Evolutionary conservation across 352 stramenopile species (phyloP).

Genomic region (Peronospora belbahrii): DNA sequence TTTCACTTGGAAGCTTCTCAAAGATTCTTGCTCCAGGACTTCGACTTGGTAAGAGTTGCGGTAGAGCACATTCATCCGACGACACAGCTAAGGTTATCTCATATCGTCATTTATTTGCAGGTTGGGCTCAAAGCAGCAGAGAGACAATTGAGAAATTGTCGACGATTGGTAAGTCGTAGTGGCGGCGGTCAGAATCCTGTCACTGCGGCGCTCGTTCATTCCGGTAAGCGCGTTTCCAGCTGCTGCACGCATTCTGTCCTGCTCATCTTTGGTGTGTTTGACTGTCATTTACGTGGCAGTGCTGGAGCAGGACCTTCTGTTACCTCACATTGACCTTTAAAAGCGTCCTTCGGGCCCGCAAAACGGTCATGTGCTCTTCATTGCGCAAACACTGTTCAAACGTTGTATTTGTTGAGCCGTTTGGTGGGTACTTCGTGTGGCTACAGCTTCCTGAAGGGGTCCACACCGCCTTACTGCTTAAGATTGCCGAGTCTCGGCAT

Average conservation of each 20-base stretch:
- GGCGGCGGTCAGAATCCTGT: slow-evolving; percentile 88
- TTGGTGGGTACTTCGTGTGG: slow-evolving; percentile 83
- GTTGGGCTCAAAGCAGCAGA: slow-evolving; percentile 54
- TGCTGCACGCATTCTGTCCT: background rate
- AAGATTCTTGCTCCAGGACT: slow-evolving; percentile 91
- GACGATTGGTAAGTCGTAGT: slow-evolving; percentile 73
- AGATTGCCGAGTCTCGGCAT: slow-evolving; percentile 32
- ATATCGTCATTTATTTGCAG: slow-evolving; percentile 11
- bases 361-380: slow-evolving; percentile 38
- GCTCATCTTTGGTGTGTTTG: slow-evolving; percentile 1
- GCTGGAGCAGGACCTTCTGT: slow-evolving; percentile 43
- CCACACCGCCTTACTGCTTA: slow-evolving; percentile 41
- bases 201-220: slow-evolving; percentile 79
- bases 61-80: background rate
- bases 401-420: slow-evolving; percentile 48
- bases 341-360: slow-evolving; percentile 34
- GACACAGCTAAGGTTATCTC: too few species aligned
- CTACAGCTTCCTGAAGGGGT: slow-evolving; percentile 48
- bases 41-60: slow-evolving; percentile 60
- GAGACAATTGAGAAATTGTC: slow-evolving; percentile 53
- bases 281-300: slow-evolving; percentile 32
- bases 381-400: slow-evolving; percentile 35
- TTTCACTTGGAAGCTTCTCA: slow-evolving; percentile 91
- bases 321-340: slow-evolving; percentile 47
- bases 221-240: slow-evolving; percentile 25